Base-by-base conservation (phyloP, 805 yeast genomes). In the Zygosaccharomyces bailii region DNA sequence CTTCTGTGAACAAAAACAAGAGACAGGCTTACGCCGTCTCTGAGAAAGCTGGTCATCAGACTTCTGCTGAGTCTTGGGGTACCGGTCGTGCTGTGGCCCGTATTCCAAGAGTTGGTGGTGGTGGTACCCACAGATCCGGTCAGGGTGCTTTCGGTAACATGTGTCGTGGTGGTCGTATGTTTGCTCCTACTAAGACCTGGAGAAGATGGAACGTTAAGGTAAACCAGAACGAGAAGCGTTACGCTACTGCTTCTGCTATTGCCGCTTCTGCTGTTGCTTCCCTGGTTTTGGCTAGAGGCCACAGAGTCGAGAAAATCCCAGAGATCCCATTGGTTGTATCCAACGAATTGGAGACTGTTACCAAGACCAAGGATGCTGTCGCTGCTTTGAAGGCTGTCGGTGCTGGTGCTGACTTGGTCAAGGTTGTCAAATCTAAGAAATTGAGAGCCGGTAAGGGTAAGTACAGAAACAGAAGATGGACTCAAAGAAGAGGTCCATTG, bases 121-220 rank as follows among this genome's bases (percentile, higher is more conserved):
- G 96, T 74, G 99, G 99, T 86, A 93, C 99, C 74, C 96, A 89
- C 95, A 90, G 99, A 80, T 80, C 98, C 60, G 99, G 99, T 76
- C 99, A 93, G 79, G 99, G 89, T 76, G 99, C 99, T 73, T 93
- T 93, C 84, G 99, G 99, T 85, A 93, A 93, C 93, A 93, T 93
- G 99, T 93, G 99, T 84, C 91, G 99, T 79, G 97, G 97, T 76
- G 99, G 99, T 82, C 96, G 99, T 79, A 93, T 93, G 98, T 93
- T 93, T 72, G 97, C 99, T 76, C 99, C 99, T 75, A 93, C 99
- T 77, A 93, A 93, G 84, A 90, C 96, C 77, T 93, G 99, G 99
- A 89, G 99, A 86, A 91, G 84, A 80, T 93, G 99, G 99, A 95
- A 93, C 89, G 95, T 93, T 70, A 93, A 90, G 85, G 96, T 93